Evolutionary conservation across 148 eudicot species (phyloP).

Genomic region (Drosera capensis): DNA sequence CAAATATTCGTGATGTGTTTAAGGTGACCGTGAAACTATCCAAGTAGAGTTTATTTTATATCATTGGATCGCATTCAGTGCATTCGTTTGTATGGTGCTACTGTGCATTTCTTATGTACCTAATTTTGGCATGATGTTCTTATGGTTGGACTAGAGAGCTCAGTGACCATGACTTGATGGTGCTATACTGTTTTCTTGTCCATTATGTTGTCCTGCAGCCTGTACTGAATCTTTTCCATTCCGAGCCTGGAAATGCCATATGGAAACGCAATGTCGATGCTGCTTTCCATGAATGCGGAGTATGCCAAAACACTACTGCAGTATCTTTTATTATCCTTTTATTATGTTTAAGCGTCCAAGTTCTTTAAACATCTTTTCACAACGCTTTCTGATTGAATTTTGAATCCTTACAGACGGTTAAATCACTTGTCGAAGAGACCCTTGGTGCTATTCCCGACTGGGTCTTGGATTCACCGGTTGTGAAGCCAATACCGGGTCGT

Average conservation of each 20-base stretch:
- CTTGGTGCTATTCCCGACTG: conserved; percentile 58
- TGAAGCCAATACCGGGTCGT: conserved; percentile 24
- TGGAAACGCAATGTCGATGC: conserved; percentile 92
- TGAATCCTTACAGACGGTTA: conserved; percentile 46
- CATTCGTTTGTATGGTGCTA: too few relatives aligned
- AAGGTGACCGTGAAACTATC: too few relatives aligned
- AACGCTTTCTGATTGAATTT: not conserved
- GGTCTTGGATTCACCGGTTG: conserved; percentile 66
- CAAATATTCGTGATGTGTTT: too few relatives aligned
- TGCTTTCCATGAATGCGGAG: conserved; percentile 69
- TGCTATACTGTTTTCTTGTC: not conserved
- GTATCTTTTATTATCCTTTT: not conserved
- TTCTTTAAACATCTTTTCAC: not conserved
- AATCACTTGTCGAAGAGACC: conserved; percentile 66
- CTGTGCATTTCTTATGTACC: too few relatives aligned
- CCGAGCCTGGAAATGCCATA: conserved; percentile 65
- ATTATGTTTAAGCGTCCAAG: not conserved
- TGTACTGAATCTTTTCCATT: conserved; percentile 60
- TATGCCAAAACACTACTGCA: conserved; percentile 12
- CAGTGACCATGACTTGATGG: too few relatives aligned
- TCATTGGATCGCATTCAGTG: too few relatives aligned
- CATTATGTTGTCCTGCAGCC: conserved; percentile 37
- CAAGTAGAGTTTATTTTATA: too few relatives aligned
- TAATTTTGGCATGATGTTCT: too few relatives aligned
- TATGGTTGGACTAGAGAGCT: too few relatives aligned